Evolutionary conservation across 2,329 filamentous ascomycete species (phyloP), one percentile per base, ranked within the genome.

Genomic region (Talaromyces sp.): DNA sequence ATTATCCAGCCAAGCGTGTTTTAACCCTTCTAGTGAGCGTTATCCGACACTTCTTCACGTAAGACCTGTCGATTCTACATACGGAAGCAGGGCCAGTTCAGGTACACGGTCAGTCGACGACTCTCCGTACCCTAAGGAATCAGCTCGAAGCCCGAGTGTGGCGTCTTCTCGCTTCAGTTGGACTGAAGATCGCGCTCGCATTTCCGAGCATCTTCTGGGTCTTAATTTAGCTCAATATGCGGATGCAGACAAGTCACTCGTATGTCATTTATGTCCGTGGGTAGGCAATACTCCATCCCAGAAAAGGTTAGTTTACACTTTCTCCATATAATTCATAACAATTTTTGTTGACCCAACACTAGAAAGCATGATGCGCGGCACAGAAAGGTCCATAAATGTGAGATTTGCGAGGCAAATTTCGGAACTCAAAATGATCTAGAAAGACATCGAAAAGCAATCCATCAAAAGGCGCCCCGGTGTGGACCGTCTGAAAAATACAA

Each of bases 281-380:
- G 68, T 67, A 22, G 74, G 73, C 4, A 77, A 76, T 64, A 77
- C 71, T 54, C 74, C 69, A 11, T 79, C 77, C 1, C 75, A 78
- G 58, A 72, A 76, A 62, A 75, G 73, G 77, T 78, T 61, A n/a
- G 36, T 15, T 39, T 8, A 17, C 11, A 4, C 7, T 42, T 42
- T 28, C 42, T 19, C 28, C 1, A 22, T 6, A 5, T 42, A 54
- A 36, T 56, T 25, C 17, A 54, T 22, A 17, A 10, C 32, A 60
- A 22, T 39, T 42, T 55, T 54, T 25, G 44, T 32, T 36, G 15
- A 52, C 22, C 25, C n/a, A 1, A 9, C 62, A 36, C 33, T 33
- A 96, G 92, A 62, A 96, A 96, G 73, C 91, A 96, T 68, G 75
- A 80, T 53, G 81, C 87, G 22, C 86, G 87, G 55, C 91, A 96